Evolutionary conservation across 2,329 filamentous ascomycete species (phyloP), one percentile per base, ranked within the genome.

Genomic region (Colletotrichum coccodes): DNA sequence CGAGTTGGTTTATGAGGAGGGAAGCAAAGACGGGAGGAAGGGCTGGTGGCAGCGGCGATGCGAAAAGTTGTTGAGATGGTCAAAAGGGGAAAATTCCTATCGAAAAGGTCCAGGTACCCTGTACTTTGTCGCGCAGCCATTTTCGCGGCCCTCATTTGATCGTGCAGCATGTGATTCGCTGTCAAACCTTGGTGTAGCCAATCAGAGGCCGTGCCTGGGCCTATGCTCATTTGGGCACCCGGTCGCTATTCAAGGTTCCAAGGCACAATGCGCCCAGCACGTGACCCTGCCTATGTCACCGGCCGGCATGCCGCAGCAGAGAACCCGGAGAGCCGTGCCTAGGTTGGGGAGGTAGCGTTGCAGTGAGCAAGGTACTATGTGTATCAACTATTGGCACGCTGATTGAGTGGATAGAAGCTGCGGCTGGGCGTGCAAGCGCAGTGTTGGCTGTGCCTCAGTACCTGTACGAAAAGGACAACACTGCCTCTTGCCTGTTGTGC

Each of bases 81-180:
- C 68, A 67, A 73, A 73, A 71, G 66, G 72, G 71, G 72, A 71
- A 71, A 72, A 70, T 72, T 72, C 65, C 68, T 52, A 68, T 59
- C 67, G 32, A 49, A 46, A 61, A 54, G 67, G 59, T 28, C 61
- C 49, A 69, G 56, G 68, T 70, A 70, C 60, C 60, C 68, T 64
- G 64, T 70, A 70, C 68, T 60, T 70, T 1, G 18, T 30, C 42
- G 34, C 34, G 49, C 34, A 26, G 54, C 60, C 49, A 42, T 56
- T 60, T 60, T 66, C 56, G 53, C 49, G 49, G 56, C 18, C 66
- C 58, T 69, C 66, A 69, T 69, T 69, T 69, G 66, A 66, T 56
- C 66, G 62, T 69, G 66, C 66, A 69, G 62, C 66, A 69, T 69
- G 66, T 69, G 66, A 69, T 69, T 69, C 61, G 62, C 54, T 69